Evolutionary conservation across 2,329 filamentous ascomycete genomes (phyloP), one percentile per base, ranked within the genome.

Genomic region (Pseudocercospora fijiensis): DNA sequence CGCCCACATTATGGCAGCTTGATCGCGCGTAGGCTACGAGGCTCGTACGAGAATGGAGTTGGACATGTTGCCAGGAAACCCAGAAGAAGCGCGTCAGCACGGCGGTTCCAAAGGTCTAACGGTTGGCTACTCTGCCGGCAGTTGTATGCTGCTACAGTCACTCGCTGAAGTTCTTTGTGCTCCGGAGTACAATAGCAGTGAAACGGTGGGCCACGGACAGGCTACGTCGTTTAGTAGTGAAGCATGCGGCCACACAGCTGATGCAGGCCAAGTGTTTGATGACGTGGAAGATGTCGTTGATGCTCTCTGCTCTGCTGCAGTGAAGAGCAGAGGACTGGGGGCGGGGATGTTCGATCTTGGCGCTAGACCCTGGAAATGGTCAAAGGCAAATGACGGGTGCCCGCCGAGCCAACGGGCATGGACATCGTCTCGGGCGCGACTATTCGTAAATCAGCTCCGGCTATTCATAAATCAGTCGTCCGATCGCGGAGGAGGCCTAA

Each of bases 281-380:
- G 49, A 52, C 49, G 49, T 52, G 49, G 49, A 52, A 52, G 9
- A 24, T 52, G 49, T 27, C 16, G 49, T 13, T 28, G 49, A 52
- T 9, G 49, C 20, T 9, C 41, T 11, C 10, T 47, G 6, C 16
- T 22, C 16, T 11, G 49, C 26, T 27, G 47, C 47, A 16, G 47
- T 24, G 18, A 24, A 20, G n/a, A 47, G 16, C 10, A 9, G 41
- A n/a, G 41, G 41, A 47, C 5, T 47, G 8, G 47, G 27, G 18
- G 47, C 30, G 47, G 24, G 20, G 49, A 52, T 52, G 49, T 11
- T 52, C 26, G 24, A 22, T n/a, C 16, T 26, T n/a, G 24, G 16
- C 20, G 20, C 49, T 24, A 9, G 49, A 26, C 22, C 49, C 22
- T 52, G 24, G 20, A 52, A 26, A 18, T 28, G 24, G 16, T 52